Evolutionary conservation across 257 asterid genomes (phyloP).

Genomic region (Rhazya stricta): DNA sequence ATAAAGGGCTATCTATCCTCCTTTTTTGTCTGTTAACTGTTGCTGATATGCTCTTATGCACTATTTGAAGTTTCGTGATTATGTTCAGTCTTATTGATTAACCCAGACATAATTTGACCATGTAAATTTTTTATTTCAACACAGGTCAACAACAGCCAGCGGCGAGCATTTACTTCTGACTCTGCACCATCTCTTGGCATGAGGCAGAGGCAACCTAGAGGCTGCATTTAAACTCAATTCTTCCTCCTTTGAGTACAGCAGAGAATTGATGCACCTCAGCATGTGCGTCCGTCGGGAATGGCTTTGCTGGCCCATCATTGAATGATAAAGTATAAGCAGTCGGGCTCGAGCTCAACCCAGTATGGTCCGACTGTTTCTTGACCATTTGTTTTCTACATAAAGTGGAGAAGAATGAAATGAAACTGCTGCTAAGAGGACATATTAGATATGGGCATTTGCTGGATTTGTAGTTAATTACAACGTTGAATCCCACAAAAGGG

Average conservation of each 20-base stretch:
- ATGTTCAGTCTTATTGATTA: not conserved
- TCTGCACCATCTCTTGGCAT: not conserved
- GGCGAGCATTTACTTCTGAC: not conserved
- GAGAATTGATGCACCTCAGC: not conserved
- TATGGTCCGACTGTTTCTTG: not conserved
- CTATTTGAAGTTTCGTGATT: not conserved
- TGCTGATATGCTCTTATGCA: not conserved
- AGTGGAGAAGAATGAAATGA: not conserved
- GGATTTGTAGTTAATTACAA: too few relatives aligned
- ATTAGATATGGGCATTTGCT: too few relatives aligned
- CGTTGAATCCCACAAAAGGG: too few relatives aligned
- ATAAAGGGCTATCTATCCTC: not conserved
- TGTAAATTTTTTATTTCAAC: not conserved
- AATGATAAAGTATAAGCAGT: not conserved
- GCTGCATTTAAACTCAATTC: conserved; percentile 3
- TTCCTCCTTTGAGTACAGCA: not conserved
- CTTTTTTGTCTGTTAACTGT: not conserved
- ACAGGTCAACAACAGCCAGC: not conserved
- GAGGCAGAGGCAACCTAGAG: not conserved
- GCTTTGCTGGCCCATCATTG: not conserved
- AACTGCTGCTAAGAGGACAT: too few relatives aligned
- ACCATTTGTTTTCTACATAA: not conserved
- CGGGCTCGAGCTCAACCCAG: not conserved
- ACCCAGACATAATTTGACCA: not conserved
- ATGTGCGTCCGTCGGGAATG: not conserved